Conservation (phyloP, 306 rosid genomes). For the Erythrophleum fordii region DNA sequence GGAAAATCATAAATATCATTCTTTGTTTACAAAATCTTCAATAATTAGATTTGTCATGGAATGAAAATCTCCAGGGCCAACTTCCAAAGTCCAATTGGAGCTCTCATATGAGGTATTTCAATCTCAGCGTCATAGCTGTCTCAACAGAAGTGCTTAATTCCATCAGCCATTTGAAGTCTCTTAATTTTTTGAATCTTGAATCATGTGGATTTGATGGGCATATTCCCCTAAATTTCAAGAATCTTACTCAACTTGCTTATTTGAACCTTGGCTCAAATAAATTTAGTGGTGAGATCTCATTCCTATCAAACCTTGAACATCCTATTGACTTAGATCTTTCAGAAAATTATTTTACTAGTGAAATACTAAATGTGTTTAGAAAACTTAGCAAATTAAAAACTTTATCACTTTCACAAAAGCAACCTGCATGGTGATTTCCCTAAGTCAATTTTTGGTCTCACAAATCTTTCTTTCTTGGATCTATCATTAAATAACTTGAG, state of each 20-base stretch:
- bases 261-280: neutral
- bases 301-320: constrained; percentile 6
- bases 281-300: constrained; percentile 28
- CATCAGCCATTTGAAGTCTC: no score
- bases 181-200: no score
- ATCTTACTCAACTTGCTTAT: neutral
- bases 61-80: neutral
- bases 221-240: neutral
- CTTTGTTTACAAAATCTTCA: neutral
- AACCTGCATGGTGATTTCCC: constrained; percentile 10
- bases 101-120: neutral
- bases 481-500: constrained; percentile 30
- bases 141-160: no score
- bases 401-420: neutral
- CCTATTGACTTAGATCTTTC: constrained; percentile 9
- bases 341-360: neutral
- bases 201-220: no score
- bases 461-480: neutral
- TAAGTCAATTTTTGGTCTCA: neutral
- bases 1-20: neutral
- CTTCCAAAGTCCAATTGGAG: neutral
- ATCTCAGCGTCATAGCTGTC: no score
- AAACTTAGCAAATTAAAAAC: neutral
- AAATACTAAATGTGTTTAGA: neutral
- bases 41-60: neutral